phyloP scores from a whole-genome alignment of 2,329 filamentous ascomycete genomes.

The Botrytis porri region DNA sequence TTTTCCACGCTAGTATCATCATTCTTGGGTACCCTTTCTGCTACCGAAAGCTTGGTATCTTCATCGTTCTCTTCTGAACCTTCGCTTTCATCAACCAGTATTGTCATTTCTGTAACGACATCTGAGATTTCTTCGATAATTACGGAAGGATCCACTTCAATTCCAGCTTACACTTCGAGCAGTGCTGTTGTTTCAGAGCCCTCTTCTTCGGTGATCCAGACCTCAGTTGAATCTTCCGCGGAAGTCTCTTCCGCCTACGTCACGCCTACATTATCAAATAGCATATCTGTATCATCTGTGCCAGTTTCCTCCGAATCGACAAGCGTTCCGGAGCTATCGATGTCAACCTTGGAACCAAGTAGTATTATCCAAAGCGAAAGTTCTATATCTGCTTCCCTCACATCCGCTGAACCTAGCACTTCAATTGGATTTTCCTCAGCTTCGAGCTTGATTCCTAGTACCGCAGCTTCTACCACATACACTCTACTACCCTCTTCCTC shows the following conservation, averaged over 20 bases:
- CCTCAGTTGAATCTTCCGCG: not conserved
- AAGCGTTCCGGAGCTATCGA: not conserved
- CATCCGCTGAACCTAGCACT: not conserved
- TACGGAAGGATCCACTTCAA: not conserved
- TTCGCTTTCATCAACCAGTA: not conserved
- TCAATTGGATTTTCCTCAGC: not conserved
- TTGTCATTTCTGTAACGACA: not conserved
- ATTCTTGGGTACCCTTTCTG: not conserved
- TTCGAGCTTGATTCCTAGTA: constrained; percentile 1
- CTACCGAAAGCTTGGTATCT: not conserved
- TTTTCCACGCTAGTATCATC: not conserved
- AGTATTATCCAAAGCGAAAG: not conserved
- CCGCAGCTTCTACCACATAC: constrained; percentile 6
- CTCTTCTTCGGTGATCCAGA: not conserved
- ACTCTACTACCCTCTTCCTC: not conserved
- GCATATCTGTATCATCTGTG: not conserved
- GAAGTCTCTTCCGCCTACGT: not conserved
- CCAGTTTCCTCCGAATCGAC: not conserved
- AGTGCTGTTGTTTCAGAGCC: not conserved
- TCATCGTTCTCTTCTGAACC: not conserved
- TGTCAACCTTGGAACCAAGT: not conserved
- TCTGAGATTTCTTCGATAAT: not conserved
- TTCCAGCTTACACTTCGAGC: not conserved
- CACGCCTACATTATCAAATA: not conserved
- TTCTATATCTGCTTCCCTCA: not conserved